A percentile compares a stretch with the other conserved stretches of the same genome.
Conservation (phyloP, 805 yeast species). For the Candida arabinofermentans region DNA sequence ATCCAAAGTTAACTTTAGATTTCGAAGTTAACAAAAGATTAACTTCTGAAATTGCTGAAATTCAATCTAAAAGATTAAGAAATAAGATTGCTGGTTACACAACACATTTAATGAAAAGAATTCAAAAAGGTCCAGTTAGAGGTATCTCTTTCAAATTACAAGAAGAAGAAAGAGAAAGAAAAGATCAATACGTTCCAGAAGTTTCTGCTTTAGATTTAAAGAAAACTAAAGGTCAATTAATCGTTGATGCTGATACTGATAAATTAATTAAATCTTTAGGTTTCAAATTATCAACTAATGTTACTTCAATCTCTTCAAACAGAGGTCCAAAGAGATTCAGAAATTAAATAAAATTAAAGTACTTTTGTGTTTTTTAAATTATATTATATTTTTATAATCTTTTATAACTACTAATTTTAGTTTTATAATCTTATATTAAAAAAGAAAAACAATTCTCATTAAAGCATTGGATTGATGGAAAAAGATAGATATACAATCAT, state of each 20-base stretch:
- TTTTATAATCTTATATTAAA: not conserved
- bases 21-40: constrained; percentile 99
- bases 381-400: not conserved
- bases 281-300: constrained; percentile 81
- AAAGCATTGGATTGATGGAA: too few species aligned
- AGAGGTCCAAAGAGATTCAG: constrained; percentile 84
- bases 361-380: constrained; percentile 1
- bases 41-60: constrained; percentile 96
- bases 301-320: constrained; percentile 83
- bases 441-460: too few species aligned
- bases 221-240: constrained; percentile 92
- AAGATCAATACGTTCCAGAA: constrained; percentile 99
- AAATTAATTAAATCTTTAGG: constrained; percentile 93
- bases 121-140: constrained; percentile 99
- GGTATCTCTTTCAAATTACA: constrained; percentile 99
- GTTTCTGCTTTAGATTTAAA: constrained; percentile 99
- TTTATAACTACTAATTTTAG: not conserved
- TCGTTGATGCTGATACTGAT: constrained; percentile 95
- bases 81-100: constrained; percentile 99
- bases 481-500: too few species aligned
- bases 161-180: constrained; percentile 99
- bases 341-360: constrained; percentile 50
- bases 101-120: constrained; percentile 99
- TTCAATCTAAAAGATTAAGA: constrained; percentile 99
- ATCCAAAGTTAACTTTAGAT: constrained; percentile 99